Base-by-base conservation (phyloP, 192 early-diverging fungal species). In the Coemansia sp. region DNA sequence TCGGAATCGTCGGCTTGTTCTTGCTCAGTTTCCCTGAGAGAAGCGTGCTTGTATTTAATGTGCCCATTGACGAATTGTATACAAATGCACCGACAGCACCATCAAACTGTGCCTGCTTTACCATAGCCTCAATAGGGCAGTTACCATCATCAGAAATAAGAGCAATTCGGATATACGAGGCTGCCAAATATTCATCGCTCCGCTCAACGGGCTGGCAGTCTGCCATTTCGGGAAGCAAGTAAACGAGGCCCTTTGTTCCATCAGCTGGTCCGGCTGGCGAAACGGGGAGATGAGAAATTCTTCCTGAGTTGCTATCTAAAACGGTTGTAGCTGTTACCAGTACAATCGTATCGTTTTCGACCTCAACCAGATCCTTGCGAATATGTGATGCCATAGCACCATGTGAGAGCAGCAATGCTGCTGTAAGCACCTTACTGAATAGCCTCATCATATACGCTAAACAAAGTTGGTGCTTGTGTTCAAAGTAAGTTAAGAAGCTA, bases 21-120 rank as follows among this genome's bases (percentile, higher is more conserved):
- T 45, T 54, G 33, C 37, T 46, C 39, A 78, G 45, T 39, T 41
- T 62, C 18, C 13, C 43, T 41, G 51, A 47, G 15, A 78, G 59
- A 11, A 49, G n/a, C 4, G 59, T 18, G 37, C 53, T 53, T 43
- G 68, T 51, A 12, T 67, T 60, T 9, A 24, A n/a, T 4, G 64
- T 53, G 27, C 49, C 60, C 57, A 66, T 44, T 15, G 70, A 47
- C 9, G 43, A 22, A 19, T 63, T 80, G 57, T 80, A 80, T 11
- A 80, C 64, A 44, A 80, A 17, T 9, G 77, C 77, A 23, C 71
- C 77, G 11, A 73, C 71, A 0, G 77, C 77, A 11, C 77, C 77
- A 37, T 80, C 77, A 37, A 49, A 70, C 53, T 73, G 66, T 0
- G 77, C 77, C 40, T 80, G 77, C 23, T 54, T 41, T 10, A 80